Conservation (phyloP, 2,329 filamentous ascomycete species). For the Aspergillus caelatus region DNA sequence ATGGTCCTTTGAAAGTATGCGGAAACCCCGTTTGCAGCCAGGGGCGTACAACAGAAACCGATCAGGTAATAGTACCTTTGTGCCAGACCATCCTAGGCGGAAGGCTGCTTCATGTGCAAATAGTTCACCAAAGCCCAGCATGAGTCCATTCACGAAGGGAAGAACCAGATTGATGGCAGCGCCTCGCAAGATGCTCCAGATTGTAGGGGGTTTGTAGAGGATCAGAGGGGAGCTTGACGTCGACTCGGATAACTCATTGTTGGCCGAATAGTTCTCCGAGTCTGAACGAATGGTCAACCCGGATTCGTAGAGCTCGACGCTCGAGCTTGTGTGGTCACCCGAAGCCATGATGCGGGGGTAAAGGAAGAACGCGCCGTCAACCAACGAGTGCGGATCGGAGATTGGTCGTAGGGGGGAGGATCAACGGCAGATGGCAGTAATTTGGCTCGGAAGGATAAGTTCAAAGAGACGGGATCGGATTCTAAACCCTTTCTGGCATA, state of each 20-base stretch:
- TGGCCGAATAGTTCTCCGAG: constrained; percentile 50
- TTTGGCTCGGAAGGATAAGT: too few relatives aligned
- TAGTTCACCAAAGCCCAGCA: constrained; percentile 95
- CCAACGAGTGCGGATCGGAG: background rate
- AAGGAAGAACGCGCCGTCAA: constrained; percentile 1
- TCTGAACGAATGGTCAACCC: constrained; percentile 50
- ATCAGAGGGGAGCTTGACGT: constrained; percentile 43
- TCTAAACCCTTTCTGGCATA: background rate
- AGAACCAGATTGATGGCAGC: constrained; percentile 94
- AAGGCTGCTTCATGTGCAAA: constrained; percentile 97
- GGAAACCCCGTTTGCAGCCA: background rate
- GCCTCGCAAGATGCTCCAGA: constrained; percentile 83
- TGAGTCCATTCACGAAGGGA: constrained; percentile 96
- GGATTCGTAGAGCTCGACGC: constrained; percentile 46
- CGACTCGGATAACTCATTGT: constrained; percentile 41
- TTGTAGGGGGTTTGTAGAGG: constrained; percentile 83
- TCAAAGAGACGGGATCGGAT: background rate
- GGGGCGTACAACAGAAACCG: background rate
- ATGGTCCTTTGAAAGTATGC: background rate
- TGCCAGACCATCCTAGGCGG: constrained; percentile 87
- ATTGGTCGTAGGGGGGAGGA: background rate
- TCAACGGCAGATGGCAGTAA: background rate
- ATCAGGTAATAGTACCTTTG: constrained; percentile 67
- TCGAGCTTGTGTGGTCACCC: constrained; percentile 32
- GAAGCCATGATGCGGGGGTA: constrained; percentile 34